A percentile compares a stretch with the other conserved stretches of the same genome.
These are phyloP conservation scores for Phytophthora syringae DNA, from an alignment of 352 stramenopile species.

Conservation along the genomic window DNA sequence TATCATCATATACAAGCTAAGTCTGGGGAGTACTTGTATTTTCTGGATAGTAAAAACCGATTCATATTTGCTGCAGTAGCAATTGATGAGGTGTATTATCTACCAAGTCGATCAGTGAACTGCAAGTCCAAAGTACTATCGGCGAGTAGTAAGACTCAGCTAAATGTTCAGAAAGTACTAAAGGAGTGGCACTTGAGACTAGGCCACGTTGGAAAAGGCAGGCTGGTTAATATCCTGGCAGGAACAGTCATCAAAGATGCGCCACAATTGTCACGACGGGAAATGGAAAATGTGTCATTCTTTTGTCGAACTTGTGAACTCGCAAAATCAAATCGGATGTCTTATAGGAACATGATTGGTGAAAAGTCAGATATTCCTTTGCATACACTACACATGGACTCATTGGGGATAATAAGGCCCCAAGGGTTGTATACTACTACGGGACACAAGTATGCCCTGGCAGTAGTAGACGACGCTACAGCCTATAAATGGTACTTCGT, in stretches of 20 bases:
- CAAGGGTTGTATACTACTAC: not conserved
- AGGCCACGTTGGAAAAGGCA: constrained; percentile 8
- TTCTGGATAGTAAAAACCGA: constrained; percentile 14
- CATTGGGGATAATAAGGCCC: not conserved
- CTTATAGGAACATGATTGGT: constrained; percentile 12
- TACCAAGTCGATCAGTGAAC: not conserved
- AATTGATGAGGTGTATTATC: constrained; percentile 23
- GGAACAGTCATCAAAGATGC: not conserved
- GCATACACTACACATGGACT: not conserved
- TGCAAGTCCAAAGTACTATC: constrained; percentile 4
- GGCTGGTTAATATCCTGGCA: not conserved
- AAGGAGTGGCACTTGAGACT: constrained; percentile 15
- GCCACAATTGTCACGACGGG: not conserved
- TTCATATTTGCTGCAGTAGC: constrained; percentile 25
- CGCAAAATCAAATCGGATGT: constrained; percentile 10
- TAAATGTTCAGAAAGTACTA: not conserved
- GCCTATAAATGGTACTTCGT: constrained; percentile 20
- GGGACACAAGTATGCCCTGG: not conserved
- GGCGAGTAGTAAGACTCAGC: not conserved
- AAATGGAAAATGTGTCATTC: constrained; percentile 5
- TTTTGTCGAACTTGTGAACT: constrained; percentile 11
- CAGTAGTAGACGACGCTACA: constrained; percentile 6
- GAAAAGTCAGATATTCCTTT: not conserved
- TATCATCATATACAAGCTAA: constrained; percentile 21
- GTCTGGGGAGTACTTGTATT: constrained; percentile 10